Conservation (phyloP, 2,329 filamentous ascomycete species). For the Teratosphaeria epicoccoides region DNA sequence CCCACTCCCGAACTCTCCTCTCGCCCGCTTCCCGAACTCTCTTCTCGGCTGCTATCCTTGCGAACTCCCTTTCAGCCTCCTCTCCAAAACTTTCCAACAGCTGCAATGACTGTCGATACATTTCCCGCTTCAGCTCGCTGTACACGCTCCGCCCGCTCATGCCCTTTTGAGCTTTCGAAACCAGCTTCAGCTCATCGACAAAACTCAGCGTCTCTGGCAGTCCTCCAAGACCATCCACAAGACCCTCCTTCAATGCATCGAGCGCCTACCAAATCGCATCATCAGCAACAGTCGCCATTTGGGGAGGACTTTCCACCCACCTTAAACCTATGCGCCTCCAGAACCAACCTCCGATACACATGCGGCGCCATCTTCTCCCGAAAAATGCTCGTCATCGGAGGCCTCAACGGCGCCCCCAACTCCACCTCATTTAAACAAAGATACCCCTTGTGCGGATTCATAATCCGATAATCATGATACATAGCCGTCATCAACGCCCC, state of each 20-base stretch:
- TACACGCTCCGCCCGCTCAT: constrained; percentile 51
- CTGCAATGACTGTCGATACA: constrained; percentile 57
- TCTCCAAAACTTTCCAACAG: constrained; percentile 40
- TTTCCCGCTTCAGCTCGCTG: constrained; percentile 61
- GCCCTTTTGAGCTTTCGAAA: constrained; percentile 42
- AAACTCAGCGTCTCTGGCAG: constrained; percentile 53
- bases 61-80: constrained; percentile 26
- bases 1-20: constrained; percentile 19
- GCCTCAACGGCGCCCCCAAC: constrained; percentile 63
- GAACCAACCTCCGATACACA: constrained; percentile 53
- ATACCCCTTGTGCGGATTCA: constrained; percentile 60
- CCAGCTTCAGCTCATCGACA: constrained; percentile 48
- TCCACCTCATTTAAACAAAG: constrained; percentile 73
- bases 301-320: constrained; percentile 6
- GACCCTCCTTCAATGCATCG: constrained; percentile 53
- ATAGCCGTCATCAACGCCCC: constrained; percentile 72
- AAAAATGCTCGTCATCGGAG: constrained; percentile 66
- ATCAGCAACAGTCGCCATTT: not conserved
- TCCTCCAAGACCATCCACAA: constrained; percentile 59
- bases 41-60: constrained; percentile 15
- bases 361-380: constrained; percentile 51
- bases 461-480: constrained; percentile 66
- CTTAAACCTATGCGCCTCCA: constrained; percentile 62
- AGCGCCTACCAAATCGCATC: constrained; percentile 29
- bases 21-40: constrained; percentile 21